These are phyloP conservation scores for Solanum lycopersicoides DNA, from an alignment of 257 asterid species.

Conservation along the genomic window DNA sequence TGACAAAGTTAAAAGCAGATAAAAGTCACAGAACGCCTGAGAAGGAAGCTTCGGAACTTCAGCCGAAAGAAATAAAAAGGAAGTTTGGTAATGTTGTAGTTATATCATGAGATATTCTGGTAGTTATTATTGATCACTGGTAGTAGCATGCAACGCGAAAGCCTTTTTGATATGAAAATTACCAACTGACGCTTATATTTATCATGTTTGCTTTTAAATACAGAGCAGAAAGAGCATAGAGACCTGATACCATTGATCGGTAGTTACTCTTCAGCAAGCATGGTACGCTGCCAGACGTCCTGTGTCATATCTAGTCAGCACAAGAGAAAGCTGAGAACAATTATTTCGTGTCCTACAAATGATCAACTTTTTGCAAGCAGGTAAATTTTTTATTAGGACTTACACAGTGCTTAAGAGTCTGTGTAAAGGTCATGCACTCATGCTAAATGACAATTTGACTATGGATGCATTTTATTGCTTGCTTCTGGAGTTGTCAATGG, in stretches of 20 bases:
- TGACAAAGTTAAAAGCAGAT: slow-evolving; percentile 7
- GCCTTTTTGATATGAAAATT: not conserved
- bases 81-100: slow-evolving; percentile 22
- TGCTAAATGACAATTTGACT: not conserved
- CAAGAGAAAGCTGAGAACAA: slow-evolving; percentile 47
- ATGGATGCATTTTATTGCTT: not conserved
- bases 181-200: not conserved
- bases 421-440: not conserved
- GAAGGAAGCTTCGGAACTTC: slow-evolving; percentile 16
- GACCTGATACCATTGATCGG: slow-evolving; percentile 22
- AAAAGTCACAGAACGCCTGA: slow-evolving; percentile 11
- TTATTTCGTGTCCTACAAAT: slow-evolving; percentile 31
- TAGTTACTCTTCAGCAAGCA: slow-evolving; percentile 15
- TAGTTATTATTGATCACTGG: not conserved
- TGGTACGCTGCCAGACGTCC: slow-evolving; percentile 24
- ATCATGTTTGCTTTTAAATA: not conserved
- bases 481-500: not conserved
- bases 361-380: slow-evolving; percentile 44
- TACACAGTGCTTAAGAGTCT: not conserved
- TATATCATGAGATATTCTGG: not conserved
- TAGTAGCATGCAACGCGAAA: not conserved
- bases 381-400: not conserved
- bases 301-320: slow-evolving; percentile 33
- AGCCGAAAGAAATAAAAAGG: slow-evolving; percentile 20
- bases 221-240: slow-evolving; percentile 36